phyloP scores from a whole-genome alignment of 345 rosid genomes.

The Syzygium aqueum region DNA sequence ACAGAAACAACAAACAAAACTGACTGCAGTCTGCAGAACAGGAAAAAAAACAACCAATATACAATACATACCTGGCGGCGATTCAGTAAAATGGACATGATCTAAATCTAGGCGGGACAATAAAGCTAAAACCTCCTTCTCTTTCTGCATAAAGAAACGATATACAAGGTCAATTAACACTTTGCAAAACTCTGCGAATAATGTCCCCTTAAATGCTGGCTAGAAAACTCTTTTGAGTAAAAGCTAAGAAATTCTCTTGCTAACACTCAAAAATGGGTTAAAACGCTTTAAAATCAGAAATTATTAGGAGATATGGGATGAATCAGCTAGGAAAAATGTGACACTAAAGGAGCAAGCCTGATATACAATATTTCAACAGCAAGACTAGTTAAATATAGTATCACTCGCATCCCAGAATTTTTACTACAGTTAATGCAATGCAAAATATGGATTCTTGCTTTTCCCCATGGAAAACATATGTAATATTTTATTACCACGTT shows the following conservation, averaged over 20 bases:
- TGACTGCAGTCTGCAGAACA: background rate
- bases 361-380: background rate
- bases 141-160: constrained; percentile 48
- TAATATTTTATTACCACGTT: background rate
- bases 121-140: constrained; percentile 78
- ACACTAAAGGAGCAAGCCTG: background rate
- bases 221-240: background rate
- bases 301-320: background rate
- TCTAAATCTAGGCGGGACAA: constrained; percentile 72
- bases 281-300: background rate
- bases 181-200: background rate
- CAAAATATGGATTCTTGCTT: background rate
- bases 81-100: constrained; percentile 49
- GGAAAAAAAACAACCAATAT: background rate
- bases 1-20: background rate
- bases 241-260: background rate
- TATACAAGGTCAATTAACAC: background rate
- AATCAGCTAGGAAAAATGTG: background rate
- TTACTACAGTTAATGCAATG: background rate
- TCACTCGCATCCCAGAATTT: background rate
- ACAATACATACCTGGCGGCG: constrained; percentile 48
- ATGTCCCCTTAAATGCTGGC: background rate
- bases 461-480: background rate
- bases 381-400: background rate
- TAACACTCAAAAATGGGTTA: background rate